phyloP scores from a whole-genome alignment of 2,329 filamentous ascomycete species.

The Pyrenochaeta sp. region DNA sequence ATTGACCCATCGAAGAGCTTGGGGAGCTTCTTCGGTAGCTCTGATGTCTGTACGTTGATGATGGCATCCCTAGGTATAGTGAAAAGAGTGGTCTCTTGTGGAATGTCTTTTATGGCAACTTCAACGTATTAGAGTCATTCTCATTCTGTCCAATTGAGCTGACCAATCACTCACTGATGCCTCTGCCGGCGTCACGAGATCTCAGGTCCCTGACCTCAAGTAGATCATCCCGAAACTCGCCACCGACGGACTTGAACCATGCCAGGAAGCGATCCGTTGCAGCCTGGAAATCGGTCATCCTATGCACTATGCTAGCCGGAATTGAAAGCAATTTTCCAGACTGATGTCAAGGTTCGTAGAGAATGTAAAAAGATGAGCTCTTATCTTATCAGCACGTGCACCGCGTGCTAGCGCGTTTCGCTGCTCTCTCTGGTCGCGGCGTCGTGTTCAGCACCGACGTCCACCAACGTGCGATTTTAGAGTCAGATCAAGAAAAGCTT shows the following conservation, averaged over 20 bases:
- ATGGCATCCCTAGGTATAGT: constrained; percentile 31
- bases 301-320: not conserved
- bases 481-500: no score
- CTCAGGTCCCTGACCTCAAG: constrained; percentile 31
- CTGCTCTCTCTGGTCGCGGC: not conserved
- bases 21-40: constrained; percentile 23
- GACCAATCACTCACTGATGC: constrained; percentile 22
- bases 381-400: constrained; percentile 13
- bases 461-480: not conserved
- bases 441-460: not conserved
- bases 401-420: constrained; percentile 2
- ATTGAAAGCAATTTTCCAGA: not conserved
- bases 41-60: constrained; percentile 31
- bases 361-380: not conserved
- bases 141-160: not conserved
- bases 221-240: constrained; percentile 30
- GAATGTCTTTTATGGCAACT: constrained; percentile 27
- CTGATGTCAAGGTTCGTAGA: not conserved
- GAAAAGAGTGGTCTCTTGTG: constrained; percentile 28
- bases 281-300: constrained; percentile 27
- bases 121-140: not conserved
- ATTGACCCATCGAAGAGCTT: constrained; percentile 20
- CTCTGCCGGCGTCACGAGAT: constrained; percentile 28
- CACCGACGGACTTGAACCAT: constrained; percentile 32
- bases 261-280: constrained; percentile 24